These are phyloP conservation scores for Gentiana straminea DNA, from an alignment of 257 asterid species.

Conservation along the genomic window DNA sequence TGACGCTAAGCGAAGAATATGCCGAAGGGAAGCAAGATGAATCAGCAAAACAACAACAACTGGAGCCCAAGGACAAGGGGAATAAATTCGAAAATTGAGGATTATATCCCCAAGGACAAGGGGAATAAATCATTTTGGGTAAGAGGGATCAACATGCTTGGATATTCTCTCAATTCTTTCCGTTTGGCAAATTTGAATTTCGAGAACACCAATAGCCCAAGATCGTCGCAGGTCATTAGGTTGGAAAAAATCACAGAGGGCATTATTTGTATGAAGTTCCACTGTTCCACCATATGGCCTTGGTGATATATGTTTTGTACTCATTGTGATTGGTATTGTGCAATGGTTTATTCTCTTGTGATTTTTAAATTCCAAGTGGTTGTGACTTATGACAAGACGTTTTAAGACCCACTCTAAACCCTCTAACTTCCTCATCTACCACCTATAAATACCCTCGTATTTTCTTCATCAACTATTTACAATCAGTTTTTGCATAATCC, in stretches of 20 bases:
- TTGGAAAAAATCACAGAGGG: constrained; percentile 32
- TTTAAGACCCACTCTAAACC: too few species aligned
- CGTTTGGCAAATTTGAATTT: constrained; percentile 44
- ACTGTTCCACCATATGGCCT: too few species aligned
- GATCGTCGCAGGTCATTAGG: constrained; percentile 42
- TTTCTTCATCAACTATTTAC: too few species aligned
- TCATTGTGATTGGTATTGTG: too few species aligned
- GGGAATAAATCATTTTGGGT: constrained; percentile 54
- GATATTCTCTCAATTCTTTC: constrained; percentile 45
- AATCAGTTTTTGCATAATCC: too few species aligned
- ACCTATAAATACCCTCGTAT: too few species aligned
- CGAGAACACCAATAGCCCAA: constrained; percentile 26
- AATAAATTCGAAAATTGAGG: constrained; percentile 47
- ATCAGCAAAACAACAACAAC: constrained; percentile 7
- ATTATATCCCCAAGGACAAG: constrained; percentile 36
- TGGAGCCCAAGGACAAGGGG: constrained; percentile 32
- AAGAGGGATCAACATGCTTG: constrained; percentile 51
- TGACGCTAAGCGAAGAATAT: constrained; percentile 30
- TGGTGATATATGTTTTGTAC: too few species aligned
- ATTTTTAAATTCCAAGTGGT: too few species aligned
- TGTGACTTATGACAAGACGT: too few species aligned
- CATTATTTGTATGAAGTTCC: constrained; percentile 1
- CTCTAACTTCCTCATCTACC: too few species aligned
- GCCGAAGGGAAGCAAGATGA: background rate
- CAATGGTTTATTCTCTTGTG: too few species aligned